phyloP scores from a whole-genome alignment of 768 basidiomycete species.

The Lactarius trivialis region DNA sequence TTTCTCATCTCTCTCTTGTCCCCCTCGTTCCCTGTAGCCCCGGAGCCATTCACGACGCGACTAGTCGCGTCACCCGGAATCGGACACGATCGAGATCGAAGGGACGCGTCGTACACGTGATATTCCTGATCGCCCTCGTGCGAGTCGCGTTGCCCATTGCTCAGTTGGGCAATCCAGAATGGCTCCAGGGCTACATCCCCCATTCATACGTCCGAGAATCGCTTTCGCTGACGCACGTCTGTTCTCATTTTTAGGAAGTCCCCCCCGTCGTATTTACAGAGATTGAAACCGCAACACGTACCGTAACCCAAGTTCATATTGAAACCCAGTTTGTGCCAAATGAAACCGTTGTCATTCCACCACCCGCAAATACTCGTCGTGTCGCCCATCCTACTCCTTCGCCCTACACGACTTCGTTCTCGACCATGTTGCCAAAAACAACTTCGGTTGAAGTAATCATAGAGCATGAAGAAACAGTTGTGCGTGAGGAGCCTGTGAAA shows the following conservation, averaged over 20 bases:
- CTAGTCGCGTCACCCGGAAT: conserved; percentile 26
- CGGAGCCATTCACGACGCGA: conserved; percentile 24
- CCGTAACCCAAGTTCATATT: conserved; percentile 40
- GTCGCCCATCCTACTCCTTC: conserved; percentile 70
- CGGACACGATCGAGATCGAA: conserved; percentile 18
- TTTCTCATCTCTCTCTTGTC: conserved; percentile 50
- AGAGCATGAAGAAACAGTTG: conserved; percentile 44
- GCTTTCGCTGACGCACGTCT: conserved; percentile 21
- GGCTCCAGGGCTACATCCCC: conserved; percentile 26
- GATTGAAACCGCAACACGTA: conserved; percentile 47
- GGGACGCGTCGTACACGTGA: conserved; percentile 24
- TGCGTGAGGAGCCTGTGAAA: conserved; percentile 30
- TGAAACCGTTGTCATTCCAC: conserved; percentile 56
- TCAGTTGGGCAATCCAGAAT: conserved; percentile 3
- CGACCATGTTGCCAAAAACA: conserved; percentile 60
- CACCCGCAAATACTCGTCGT: conserved; percentile 72
- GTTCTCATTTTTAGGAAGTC: conserved; percentile 36
- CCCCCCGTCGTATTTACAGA: conserved; percentile 42
- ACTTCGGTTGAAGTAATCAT: conserved; percentile 60
- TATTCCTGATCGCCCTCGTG: conserved; percentile 13
- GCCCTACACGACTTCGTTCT: conserved; percentile 47
- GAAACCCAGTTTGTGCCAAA: conserved; percentile 30
- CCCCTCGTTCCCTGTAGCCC: conserved; percentile 54
- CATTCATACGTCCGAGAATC: conserved; percentile 12
- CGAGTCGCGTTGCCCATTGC: conserved; percentile 29